These are phyloP conservation scores for Alternaria atra DNA, from an alignment of 2,329 filamentous ascomycete genomes.

Conservation along the genomic window DNA sequence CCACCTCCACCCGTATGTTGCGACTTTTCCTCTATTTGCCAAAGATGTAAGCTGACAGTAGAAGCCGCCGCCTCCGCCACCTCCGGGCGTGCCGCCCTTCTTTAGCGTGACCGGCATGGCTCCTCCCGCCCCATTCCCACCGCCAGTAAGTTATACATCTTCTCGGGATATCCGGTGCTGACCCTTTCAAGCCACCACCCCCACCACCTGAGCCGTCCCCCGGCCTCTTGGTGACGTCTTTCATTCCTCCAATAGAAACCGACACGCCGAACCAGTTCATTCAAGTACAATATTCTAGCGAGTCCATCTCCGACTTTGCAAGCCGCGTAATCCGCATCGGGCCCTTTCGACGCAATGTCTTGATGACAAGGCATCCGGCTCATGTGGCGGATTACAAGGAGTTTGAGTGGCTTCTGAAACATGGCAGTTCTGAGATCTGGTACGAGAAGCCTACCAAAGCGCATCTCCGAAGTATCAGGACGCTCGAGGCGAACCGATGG, in stretches of 20 bases:
- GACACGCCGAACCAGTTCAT: constrained; percentile 30
- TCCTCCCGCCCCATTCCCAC: constrained; percentile 21
- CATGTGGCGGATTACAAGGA: constrained; percentile 39
- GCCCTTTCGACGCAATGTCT: constrained; percentile 38
- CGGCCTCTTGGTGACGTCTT: background rate
- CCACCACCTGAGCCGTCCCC: constrained; percentile 21
- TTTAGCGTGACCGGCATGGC: background rate
- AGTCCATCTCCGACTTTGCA: constrained; percentile 19
- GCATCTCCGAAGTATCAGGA: constrained; percentile 21
- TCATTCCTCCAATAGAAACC: constrained; percentile 14
- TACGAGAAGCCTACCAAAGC: constrained; percentile 38
- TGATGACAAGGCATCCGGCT: constrained; percentile 33
- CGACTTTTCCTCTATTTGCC: background rate
- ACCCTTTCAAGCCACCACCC: constrained; percentile 14
- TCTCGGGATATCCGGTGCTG: background rate
- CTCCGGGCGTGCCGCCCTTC: background rate
- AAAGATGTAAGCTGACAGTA: background rate
- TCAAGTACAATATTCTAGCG: constrained; percentile 30
- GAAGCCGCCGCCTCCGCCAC: background rate
- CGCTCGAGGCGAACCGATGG: constrained; percentile 7
- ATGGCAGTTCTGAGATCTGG: constrained; percentile 39
- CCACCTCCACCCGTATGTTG: constrained; percentile 7
- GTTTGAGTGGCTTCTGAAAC: constrained; percentile 40
- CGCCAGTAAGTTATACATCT: background rate
- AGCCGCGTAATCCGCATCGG: constrained; percentile 30